These are phyloP conservation scores for Groenewaldozyma tartarivorans DNA, from an alignment of 805 yeast genomes.

Conservation along the genomic window DNA sequence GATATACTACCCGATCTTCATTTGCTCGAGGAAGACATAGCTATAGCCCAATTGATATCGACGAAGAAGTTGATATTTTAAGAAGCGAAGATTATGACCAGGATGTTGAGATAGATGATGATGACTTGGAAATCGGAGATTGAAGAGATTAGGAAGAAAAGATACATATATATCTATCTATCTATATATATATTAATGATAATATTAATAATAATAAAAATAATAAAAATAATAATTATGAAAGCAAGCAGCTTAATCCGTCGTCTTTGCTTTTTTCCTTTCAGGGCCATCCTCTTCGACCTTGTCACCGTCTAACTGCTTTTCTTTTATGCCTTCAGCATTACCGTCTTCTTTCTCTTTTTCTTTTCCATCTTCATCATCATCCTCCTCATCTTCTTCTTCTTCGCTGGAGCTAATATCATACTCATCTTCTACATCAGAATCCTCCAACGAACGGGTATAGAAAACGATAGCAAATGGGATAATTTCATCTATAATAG, in stretches of 20 bases:
- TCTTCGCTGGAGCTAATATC: conserved; percentile 5
- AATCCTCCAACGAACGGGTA: conserved; percentile 38
- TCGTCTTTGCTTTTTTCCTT: conserved; percentile 12
- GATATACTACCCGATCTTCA: conserved; percentile 18
- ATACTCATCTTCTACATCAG: conserved; percentile 13
- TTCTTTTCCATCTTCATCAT: conserved; percentile 13
- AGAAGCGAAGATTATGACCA: conserved; percentile 20
- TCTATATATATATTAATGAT: not conserved
- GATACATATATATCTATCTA: not conserved
- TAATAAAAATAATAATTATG: not conserved
- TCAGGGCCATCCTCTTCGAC: conserved; percentile 15
- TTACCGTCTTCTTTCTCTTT: conserved; percentile 12
- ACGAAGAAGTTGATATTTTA: conserved; percentile 26
- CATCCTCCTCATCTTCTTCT: conserved; percentile 4
- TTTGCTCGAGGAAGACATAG: conserved; percentile 10
- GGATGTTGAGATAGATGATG: conserved; percentile 16
- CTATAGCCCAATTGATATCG: conserved; percentile 24
- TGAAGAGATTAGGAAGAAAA: conserved; percentile 4
- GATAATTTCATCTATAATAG: conserved; percentile 68
- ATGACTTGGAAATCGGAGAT: conserved; percentile 9
- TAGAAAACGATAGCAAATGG: conserved; percentile 82
- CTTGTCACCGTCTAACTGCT: conserved; percentile 7
- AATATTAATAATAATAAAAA: not conserved
- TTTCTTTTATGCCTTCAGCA: conserved; percentile 5
- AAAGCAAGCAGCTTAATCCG: not conserved